A percentile compares a stretch with the other conserved stretches of the same genome.
These are phyloP conservation scores for Ophiostoma himal-ulmi DNA, from an alignment of 2,329 filamentous ascomycete species.

Conservation along the genomic window DNA sequence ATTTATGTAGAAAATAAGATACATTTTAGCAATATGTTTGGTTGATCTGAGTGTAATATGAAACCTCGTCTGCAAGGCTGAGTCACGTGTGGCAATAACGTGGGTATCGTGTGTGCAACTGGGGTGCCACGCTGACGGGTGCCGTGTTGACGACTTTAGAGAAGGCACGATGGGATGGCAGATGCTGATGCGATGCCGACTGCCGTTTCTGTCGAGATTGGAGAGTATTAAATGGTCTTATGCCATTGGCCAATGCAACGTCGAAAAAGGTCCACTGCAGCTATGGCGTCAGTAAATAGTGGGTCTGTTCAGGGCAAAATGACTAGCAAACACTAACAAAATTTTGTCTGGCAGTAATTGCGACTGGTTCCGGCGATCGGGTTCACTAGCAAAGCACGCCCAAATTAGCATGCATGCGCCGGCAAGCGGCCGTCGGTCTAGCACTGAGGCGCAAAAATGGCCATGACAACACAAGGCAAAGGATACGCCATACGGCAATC, in stretches of 20 bases:
- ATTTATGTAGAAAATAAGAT: slow-evolving; percentile 6
- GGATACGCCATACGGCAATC: slow-evolving; percentile 4
- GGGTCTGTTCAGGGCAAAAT: background rate
- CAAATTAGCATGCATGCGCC: background rate
- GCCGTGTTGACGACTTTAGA: background rate
- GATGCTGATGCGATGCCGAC: slow-evolving; percentile 12
- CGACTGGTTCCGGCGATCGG: slow-evolving; percentile 9
- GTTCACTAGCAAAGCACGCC: background rate
- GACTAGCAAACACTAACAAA: background rate
- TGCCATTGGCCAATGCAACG: slow-evolving; percentile 18
- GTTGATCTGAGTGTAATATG: background rate
- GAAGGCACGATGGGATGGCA: slow-evolving; percentile 16
- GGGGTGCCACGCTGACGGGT: background rate
- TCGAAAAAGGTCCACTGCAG: background rate
- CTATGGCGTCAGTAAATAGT: slow-evolving; percentile 26
- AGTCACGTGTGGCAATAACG: background rate
- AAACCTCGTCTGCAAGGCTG: background rate
- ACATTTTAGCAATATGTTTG: background rate
- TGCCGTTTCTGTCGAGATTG: slow-evolving; percentile 16
- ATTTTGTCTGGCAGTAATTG: background rate
- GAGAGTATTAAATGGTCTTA: slow-evolving; percentile 18
- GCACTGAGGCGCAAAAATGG: background rate
- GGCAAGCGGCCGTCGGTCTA: slow-evolving; percentile 5
- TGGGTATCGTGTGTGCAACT: background rate
- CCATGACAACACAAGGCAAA: slow-evolving; percentile 1